These are phyloP conservation scores for Gaertneriomyces semiglobifer DNA, from an alignment of 192 early-diverging fungal species.

Conservation along the genomic window DNA sequence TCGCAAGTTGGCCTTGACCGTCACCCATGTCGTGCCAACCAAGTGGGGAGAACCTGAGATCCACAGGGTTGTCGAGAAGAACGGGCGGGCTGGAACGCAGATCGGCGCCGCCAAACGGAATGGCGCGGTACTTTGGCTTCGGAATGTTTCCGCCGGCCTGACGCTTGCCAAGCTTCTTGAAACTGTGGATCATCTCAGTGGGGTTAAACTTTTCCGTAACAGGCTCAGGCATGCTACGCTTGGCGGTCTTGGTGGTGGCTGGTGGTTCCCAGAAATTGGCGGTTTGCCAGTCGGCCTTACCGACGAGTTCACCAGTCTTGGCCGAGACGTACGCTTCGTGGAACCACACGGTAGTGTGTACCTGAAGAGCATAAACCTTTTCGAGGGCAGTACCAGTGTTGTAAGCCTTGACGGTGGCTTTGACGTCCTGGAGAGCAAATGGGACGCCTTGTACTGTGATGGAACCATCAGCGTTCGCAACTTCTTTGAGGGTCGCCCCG, in stretches of 20 bases:
- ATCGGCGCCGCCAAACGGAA: constrained; percentile 15
- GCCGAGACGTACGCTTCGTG: constrained; percentile 20
- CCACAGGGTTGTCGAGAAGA: constrained; percentile 9
- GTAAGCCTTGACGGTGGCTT: constrained; percentile 20
- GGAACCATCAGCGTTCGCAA: constrained; percentile 4
- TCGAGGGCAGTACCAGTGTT: constrained; percentile 14
- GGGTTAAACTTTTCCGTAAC: not conserved
- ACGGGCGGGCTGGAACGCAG: constrained; percentile 10
- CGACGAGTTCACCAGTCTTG: constrained; percentile 16
- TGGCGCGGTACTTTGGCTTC: constrained; percentile 12
- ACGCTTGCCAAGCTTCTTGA: constrained; percentile 5
- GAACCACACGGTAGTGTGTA: constrained; percentile 9
- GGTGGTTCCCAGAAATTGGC: constrained; percentile 24
- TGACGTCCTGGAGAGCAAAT: constrained; percentile 5
- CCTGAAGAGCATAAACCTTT: constrained; percentile 20
- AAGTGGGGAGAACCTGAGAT: constrained; percentile 9
- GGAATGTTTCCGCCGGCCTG: constrained; percentile 10
- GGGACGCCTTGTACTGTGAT: constrained; percentile 12
- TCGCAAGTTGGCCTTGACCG: constrained; percentile 7
- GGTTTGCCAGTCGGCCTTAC: constrained; percentile 23
- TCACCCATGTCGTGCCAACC: constrained; percentile 29
- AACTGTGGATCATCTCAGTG: not conserved
- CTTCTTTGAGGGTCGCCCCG: not conserved
- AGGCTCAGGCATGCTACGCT: not conserved
- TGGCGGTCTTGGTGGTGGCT: not conserved